These are phyloP conservation scores for Pelargonium australe DNA, from an alignment of 441 rosid species.

Conservation along the genomic window DNA sequence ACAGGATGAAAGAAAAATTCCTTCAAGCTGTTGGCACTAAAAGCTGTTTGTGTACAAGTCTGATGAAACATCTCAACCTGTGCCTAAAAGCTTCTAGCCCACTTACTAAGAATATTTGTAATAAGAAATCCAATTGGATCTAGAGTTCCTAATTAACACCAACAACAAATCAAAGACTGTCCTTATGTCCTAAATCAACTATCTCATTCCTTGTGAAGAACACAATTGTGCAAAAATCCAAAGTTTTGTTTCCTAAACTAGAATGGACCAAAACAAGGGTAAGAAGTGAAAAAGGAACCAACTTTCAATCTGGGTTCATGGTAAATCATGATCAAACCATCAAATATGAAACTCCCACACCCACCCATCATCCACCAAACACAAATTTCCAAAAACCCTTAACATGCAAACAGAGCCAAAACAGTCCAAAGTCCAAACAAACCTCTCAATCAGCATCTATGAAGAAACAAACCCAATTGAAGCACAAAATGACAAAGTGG, in stretches of 20 bases:
- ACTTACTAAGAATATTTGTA: too few relatives aligned
- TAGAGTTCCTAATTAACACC: too few relatives aligned
- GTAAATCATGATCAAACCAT: not conserved
- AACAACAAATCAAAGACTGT: too few relatives aligned
- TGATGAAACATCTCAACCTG: not conserved
- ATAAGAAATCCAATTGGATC: too few relatives aligned
- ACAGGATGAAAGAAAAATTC: not conserved
- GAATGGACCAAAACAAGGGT: not conserved
- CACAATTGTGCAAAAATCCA: not conserved
- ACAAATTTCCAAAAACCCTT: not conserved
- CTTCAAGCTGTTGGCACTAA: not conserved
- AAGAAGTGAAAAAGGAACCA: not conserved
- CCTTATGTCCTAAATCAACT: too few relatives aligned
- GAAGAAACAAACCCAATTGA: not conserved
- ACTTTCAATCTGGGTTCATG: not conserved
- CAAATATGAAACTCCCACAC: not conserved
- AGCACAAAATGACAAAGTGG: not conserved
- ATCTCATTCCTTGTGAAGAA: not conserved
- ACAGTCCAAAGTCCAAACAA: slow-evolving; percentile 6
- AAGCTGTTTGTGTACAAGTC: not conserved
- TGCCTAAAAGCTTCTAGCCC: too few relatives aligned
- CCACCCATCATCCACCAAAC: not conserved
- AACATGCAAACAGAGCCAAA: not conserved
- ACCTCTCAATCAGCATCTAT: not conserved
- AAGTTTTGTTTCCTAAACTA: too few relatives aligned